Conservation (phyloP, 805 yeast species). For the Kregervanrija delftensis region DNA sequence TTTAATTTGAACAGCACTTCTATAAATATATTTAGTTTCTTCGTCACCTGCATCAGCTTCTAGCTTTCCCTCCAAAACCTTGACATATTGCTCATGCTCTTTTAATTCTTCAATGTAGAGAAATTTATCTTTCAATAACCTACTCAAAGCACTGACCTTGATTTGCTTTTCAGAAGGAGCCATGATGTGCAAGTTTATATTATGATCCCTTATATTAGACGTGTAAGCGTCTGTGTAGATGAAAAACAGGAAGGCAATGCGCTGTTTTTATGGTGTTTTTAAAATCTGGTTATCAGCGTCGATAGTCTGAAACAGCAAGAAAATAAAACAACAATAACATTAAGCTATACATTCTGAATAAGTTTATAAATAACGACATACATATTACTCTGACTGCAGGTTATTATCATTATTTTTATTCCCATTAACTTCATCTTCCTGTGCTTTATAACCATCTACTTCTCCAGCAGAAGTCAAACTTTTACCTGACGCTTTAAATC, state of each 20-base stretch:
- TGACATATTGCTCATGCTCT: conserved; percentile 10
- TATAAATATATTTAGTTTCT: conserved; percentile 20
- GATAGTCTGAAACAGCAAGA: too few relatives aligned
- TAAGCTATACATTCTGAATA: too few relatives aligned
- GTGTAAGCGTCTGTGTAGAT: too few relatives aligned
- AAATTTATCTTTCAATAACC: conserved; percentile 61
- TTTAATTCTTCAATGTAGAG: conserved; percentile 53
- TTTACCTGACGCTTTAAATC: conserved; percentile 3
- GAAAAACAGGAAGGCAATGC: too few relatives aligned
- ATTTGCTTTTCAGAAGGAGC: conserved; percentile 68
- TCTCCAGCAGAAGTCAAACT: not conserved
- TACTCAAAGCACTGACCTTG: conserved; percentile 59
- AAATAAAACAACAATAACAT: too few relatives aligned
- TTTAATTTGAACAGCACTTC: conserved; percentile 19
- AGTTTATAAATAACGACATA: too few relatives aligned
- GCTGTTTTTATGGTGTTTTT: too few relatives aligned
- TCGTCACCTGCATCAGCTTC: conserved; percentile 16
- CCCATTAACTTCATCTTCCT: not conserved
- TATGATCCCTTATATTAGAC: too few relatives aligned
- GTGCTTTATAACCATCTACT: not conserved
- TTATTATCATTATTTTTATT: not conserved
- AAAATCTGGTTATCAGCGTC: too few relatives aligned
- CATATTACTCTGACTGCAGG: not conserved
- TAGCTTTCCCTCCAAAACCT: conserved; percentile 20
- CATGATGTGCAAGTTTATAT: conserved; percentile 29